Conservation (phyloP, 208 protist genomes). For the Leishmania aethiopica region DNA sequence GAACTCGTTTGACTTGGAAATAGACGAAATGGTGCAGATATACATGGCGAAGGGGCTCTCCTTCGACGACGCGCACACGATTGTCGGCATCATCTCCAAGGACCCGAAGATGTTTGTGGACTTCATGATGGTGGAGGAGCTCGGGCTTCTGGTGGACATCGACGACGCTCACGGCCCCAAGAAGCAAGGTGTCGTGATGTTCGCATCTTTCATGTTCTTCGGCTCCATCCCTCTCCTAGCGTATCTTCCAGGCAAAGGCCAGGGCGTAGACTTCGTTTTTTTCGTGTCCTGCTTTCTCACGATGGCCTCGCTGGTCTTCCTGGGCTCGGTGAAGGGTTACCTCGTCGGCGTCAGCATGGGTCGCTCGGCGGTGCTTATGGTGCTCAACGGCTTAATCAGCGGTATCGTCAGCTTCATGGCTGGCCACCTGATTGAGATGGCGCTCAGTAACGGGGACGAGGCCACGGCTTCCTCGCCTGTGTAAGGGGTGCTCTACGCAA, state of each 20-base stretch:
- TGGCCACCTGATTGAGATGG: constrained; percentile 67
- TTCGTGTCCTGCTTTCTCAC: constrained; percentile 83
- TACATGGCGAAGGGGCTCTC: constrained; percentile 93
- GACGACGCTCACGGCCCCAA: constrained; percentile 76
- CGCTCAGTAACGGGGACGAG: constrained; percentile 43
- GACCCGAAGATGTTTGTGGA: constrained; percentile 95
- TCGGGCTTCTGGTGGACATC: constrained; percentile 85
- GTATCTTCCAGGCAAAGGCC: constrained; percentile 73
- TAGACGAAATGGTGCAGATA: constrained; percentile 95
- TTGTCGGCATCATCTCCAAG: constrained; percentile 95
- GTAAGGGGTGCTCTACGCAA: not conserved
- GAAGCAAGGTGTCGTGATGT: constrained; percentile 94
- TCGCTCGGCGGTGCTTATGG: constrained; percentile 76
- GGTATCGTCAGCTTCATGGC: constrained; percentile 83
- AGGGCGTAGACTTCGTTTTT: constrained; percentile 80
- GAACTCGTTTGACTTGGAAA: constrained; percentile 93
- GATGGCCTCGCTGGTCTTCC: constrained; percentile 65
- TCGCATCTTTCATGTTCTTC: constrained; percentile 94
- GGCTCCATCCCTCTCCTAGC: constrained; percentile 90
- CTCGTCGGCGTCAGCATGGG: constrained; percentile 72
- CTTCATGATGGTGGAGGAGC: constrained; percentile 95
- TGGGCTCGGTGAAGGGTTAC: constrained; percentile 89
- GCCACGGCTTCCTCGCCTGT: not conserved
- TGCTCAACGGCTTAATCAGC: constrained; percentile 87
- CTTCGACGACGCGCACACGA: constrained; percentile 86